Percentiles rank a stretch among this genome's conserved stretches.
Conservation (phyloP, 2,329 filamentous ascomycete genomes). For the Sporothrix variecibatus region DNA sequence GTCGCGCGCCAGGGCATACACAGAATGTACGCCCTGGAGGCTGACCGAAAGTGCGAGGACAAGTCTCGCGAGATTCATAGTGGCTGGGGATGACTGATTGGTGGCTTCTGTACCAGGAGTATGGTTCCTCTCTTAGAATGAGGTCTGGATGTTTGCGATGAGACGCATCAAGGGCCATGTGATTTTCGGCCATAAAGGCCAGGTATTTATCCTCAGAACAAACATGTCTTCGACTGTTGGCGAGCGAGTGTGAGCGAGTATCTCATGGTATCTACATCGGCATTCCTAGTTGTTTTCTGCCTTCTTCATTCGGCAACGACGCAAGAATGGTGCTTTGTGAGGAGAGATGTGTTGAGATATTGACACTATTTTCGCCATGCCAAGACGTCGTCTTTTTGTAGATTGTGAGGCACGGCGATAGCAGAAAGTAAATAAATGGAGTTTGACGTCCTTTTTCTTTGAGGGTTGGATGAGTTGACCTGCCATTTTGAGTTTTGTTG, state of each 20-base stretch:
- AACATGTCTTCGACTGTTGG: no score
- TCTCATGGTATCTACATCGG: no score
- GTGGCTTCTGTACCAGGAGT: no score
- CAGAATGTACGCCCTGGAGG: not conserved
- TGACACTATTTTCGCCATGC: not conserved
- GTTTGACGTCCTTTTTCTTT: not conserved
- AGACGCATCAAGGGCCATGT: not conserved
- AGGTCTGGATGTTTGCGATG: no score
- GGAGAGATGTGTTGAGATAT: not conserved
- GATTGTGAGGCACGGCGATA: conserved; percentile 8
- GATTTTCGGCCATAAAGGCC: not conserved
- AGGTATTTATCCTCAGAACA: not conserved
- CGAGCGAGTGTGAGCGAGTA: no score
- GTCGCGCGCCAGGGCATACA: not conserved
- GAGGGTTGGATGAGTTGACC: not conserved
- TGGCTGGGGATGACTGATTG: not conserved
- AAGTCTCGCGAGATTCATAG: conserved; percentile 15
- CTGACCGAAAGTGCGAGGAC: conserved; percentile 12
- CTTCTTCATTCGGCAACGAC: conserved; percentile 6
- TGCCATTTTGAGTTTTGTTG: not conserved
- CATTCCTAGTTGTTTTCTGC: not conserved
- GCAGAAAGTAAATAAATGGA: not conserved
- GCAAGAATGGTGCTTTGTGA: not conserved
- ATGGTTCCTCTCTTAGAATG: no score
- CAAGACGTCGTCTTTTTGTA: conserved; percentile 16